Conservation (phyloP, 1,284 basidiomycete species). For the Psilocybe mexicana region DNA sequence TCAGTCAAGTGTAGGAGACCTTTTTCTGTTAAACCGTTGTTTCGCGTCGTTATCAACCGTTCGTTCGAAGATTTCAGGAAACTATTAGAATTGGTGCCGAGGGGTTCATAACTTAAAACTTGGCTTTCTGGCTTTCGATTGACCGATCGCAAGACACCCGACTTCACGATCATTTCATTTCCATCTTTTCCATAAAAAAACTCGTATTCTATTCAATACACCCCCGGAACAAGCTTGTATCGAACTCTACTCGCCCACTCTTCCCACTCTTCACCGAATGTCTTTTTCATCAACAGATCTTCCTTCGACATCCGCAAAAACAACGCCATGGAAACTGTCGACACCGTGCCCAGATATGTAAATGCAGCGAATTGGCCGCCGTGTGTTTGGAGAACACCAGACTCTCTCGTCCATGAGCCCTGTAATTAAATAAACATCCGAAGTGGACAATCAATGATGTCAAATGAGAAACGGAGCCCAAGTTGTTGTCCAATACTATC, state of each 20-base stretch:
- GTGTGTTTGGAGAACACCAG: conserved; percentile 32
- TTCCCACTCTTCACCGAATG: conserved; percentile 40
- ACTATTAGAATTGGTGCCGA: no score
- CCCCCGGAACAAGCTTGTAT: conserved; percentile 38
- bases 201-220: conserved; percentile 26
- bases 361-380: conserved; percentile 27
- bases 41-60: no score
- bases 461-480: background rate
- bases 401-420: conserved; percentile 45
- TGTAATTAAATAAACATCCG: conserved; percentile 7
- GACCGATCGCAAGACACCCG: no score
- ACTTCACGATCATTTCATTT: no score
- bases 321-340: conserved; percentile 32
- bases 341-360: conserved; percentile 28
- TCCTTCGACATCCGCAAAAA: conserved; percentile 40
- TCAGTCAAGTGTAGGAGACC: no score
- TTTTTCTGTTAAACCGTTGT: no score
- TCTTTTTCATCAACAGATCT: conserved; percentile 35
- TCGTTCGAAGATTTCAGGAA: no score
- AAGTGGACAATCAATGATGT: no score
- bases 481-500: background rate
- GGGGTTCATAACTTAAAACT: no score
- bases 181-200: no score
- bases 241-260: conserved; percentile 39
- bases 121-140: no score